Evolutionary conservation across 805 yeast species (phyloP).

Genomic region (Yarrowia deformans): DNA sequence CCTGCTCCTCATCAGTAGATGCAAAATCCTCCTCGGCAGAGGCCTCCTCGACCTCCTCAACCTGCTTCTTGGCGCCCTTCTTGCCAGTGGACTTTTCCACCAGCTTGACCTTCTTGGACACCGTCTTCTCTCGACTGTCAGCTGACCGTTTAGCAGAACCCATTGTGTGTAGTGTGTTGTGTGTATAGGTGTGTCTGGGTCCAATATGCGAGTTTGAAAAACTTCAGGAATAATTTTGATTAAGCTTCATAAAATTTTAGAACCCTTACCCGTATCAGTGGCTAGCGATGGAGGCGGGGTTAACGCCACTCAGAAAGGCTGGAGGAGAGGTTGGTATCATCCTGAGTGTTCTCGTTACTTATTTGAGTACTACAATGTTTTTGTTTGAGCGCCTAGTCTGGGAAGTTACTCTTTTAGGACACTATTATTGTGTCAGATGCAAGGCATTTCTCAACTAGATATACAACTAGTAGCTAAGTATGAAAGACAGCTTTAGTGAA

Average conservation of each 20-base stretch:
- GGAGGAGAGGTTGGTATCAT: no score
- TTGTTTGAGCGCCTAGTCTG: no score
- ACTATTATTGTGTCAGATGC: no score
- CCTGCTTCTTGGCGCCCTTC: slow-evolving; percentile 25
- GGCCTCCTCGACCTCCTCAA: slow-evolving; percentile 17
- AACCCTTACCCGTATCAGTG: slow-evolving; percentile 35
- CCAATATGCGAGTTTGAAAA: slow-evolving; percentile 27
- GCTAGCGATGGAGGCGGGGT: neutral
- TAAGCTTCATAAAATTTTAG: slow-evolving; percentile 26
- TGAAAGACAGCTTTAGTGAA: no score
- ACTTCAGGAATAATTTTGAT: slow-evolving; percentile 30
- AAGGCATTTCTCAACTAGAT: no score
- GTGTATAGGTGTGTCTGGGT: slow-evolving; percentile 3
- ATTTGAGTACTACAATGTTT: no score
- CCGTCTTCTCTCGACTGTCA: slow-evolving; percentile 31
- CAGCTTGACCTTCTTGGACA: slow-evolving; percentile 32
- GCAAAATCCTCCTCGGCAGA: slow-evolving; percentile 29
- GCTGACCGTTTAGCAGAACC: slow-evolving; percentile 38
- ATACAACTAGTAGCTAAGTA: no score
- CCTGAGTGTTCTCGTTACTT: no score
- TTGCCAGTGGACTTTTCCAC: slow-evolving; percentile 26
- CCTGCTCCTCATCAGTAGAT: slow-evolving; percentile 36
- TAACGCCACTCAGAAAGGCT: neutral
- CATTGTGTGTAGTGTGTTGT: slow-evolving; percentile 6
- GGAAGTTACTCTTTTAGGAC: no score